Percentiles rank a stretch among this genome's conserved stretches.
Evolutionary conservation across 2,329 filamentous ascomycete genomes (phyloP).

Genomic region (Leptoxyphium fumago): DNA sequence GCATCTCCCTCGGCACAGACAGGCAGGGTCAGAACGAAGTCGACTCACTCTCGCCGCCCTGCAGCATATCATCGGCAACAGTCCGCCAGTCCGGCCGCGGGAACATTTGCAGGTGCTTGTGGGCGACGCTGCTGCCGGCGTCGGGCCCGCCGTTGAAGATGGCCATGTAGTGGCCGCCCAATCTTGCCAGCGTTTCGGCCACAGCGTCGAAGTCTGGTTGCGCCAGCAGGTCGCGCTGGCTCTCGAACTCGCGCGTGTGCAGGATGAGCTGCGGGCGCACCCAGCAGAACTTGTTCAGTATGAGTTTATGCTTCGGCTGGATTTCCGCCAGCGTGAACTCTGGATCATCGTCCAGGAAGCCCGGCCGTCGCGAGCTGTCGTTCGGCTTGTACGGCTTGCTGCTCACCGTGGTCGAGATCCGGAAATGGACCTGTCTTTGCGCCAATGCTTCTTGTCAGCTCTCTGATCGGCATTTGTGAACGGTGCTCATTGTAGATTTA

Average conservation of each 20-base stretch:
- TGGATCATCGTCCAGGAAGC: constrained; percentile 6
- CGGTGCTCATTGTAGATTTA: background rate
- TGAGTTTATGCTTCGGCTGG: constrained; percentile 19
- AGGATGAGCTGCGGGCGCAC: constrained; percentile 24
- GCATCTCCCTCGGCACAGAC: too few species aligned
- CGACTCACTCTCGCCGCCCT: too few species aligned
- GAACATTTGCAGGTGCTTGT: constrained; percentile 33
- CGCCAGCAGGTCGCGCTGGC: constrained; percentile 25
- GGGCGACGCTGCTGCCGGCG: constrained; percentile 28
- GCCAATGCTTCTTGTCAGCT: constrained; percentile 1
- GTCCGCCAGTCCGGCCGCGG: constrained; percentile 15
- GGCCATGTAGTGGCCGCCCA: constrained; percentile 20
- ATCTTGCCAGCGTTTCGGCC: constrained; percentile 21
- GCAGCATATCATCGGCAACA: constrained; percentile 9
- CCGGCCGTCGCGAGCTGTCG: constrained; percentile 4
- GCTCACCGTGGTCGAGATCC: constrained; percentile 4
- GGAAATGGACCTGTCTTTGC: constrained; percentile 4
- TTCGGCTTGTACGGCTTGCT: constrained; percentile 4
- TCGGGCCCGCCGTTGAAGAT: constrained; percentile 34
- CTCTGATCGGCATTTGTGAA: background rate
- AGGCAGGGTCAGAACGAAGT: too few species aligned
- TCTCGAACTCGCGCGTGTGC: constrained; percentile 24
- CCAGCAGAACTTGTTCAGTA: constrained; percentile 25
- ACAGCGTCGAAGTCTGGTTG: constrained; percentile 21
- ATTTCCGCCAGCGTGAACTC: constrained; percentile 17